Evolutionary conservation across 768 basidiomycete genomes (phyloP), one percentile per base, ranked within the genome.

Genomic region (Crassisporium funariophilum): DNA sequence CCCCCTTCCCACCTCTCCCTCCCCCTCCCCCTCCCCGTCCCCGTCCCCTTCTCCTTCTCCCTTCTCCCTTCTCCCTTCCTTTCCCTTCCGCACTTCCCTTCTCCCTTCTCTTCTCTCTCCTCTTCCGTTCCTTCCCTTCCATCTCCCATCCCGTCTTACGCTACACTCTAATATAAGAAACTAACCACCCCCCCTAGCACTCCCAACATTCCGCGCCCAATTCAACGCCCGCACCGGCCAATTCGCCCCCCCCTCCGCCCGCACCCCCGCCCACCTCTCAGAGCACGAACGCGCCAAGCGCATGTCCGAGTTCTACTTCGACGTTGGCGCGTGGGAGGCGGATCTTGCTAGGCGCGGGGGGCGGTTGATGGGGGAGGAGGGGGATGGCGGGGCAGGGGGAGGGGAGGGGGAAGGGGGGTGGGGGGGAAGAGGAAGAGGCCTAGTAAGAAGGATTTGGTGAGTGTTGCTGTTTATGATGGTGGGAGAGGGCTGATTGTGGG

Each of bases 221-320:
- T 91, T 90, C 73, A 91, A 90, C 56, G 82, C 88, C 1, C 84
- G 88, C 43, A 91, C 90, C 0, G 90, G 90, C 5, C 73, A 83
- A 40, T 91, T 93, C 55, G 67, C 89, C 8, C 74, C 78, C 13
- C 59, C 72, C 3, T 83, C 88, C 43, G 80, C 77, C 12, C 81
- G 90, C 19, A 83, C 88, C 43, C 89, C 91, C 5, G 67, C 78
- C 3, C 88, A 91, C 58, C 63, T 93, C 41, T 86, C 84, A 13
- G 91, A 92, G 60, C 88, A 81, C 54, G 89, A 91, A 54, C 82
- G 90, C 4, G 83, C 83, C 58, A 83, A 84, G 63, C 79, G 91
- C 34, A 92, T 92, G 90, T 90, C 86, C 72, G 79, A 85, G 59
- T 87, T 89, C 57, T 93, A 90, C 66, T 93, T 93, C 52, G 90